phyloP scores from a whole-genome alignment of 140 eudicot species.

The Flaveria floridana region DNA sequence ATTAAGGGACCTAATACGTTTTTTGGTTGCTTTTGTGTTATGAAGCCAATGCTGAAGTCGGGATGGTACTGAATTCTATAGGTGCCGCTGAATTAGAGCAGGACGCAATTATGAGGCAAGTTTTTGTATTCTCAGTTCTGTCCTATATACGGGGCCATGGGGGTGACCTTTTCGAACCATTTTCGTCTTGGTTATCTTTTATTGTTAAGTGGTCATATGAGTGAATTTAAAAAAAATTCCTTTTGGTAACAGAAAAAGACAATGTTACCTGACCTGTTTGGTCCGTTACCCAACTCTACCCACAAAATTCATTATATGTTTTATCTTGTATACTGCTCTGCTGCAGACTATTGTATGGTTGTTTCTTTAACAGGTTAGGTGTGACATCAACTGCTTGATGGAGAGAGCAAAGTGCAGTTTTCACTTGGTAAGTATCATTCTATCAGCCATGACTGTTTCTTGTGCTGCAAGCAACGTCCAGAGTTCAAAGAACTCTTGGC shows the following conservation, averaged over 20 bases:
- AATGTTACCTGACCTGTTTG: background rate
- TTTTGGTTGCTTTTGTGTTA: constrained; percentile 25
- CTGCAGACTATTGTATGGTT: constrained; percentile 33
- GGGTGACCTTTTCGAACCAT: background rate
- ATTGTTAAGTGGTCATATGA: background rate
- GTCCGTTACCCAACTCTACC: background rate
- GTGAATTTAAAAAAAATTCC: no score
- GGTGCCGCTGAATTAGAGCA: constrained; percentile 44
- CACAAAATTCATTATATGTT: background rate
- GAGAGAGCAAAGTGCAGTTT: constrained; percentile 14
- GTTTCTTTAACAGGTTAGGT: constrained; percentile 42
- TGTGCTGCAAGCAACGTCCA: constrained; percentile 44
- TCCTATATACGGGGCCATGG: background rate
- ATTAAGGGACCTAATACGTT: constrained; percentile 19
- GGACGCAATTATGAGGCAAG: constrained; percentile 59
- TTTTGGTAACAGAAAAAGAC: background rate
- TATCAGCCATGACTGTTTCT: constrained; percentile 28
- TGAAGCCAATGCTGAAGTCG: constrained; percentile 57
- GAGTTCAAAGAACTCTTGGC: constrained; percentile 31
- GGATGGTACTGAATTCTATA: constrained; percentile 39
- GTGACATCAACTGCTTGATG: constrained; percentile 51
- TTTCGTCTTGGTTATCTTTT: background rate
- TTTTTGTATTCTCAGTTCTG: constrained; percentile 10
- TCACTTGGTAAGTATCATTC: constrained; percentile 42
- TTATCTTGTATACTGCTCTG: constrained; percentile 48